Base-by-base conservation (phyloP, 2,329 filamentous ascomycete species). In the Claviceps pazoutovae region DNA sequence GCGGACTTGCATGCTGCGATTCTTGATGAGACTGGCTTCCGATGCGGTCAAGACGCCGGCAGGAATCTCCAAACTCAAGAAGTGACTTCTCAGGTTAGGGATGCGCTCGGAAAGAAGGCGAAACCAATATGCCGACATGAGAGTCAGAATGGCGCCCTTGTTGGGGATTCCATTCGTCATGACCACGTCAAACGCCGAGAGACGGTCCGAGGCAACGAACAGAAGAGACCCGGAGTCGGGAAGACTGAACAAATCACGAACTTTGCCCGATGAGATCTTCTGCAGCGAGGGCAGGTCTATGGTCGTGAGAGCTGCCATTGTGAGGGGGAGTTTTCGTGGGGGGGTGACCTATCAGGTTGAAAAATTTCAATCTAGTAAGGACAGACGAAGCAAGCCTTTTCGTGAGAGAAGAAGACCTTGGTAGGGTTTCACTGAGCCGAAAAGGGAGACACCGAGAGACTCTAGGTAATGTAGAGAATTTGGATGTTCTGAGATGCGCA, bases 171-270 rank as follows among this genome's bases (percentile, higher is more conserved):
- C 72, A 60, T 93, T 96, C 61, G 79, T 72, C 75, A 95, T 82
- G 60, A 95, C 81, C 60, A 94, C 88, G 76, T 97, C 91, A 74
- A 91, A 97, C 52, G 93, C 93, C 23, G 88, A 95, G 66, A 96
- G 93, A 58, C 93, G 84, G 71, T 96, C 90, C 14, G 87, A 86
- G 23, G 87, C 84, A 51, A 90, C 82, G 64, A 95, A 91, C 52
- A 95, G 82, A 4, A 95, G 78, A 2, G 80, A 84, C 42, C 56
- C 48, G 44, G 59, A 53, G 52, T 80, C 71, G 64, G 87, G 80
- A 51, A 94, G 71, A 55, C 79, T 74, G 67, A 88, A 95, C 39
- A 94, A 76, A 62, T 94, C 86, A 61, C 88, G 81, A 26, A 94
- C 88, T 71, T 94, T 94, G 59, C 75, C 73, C 38, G 66, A 64